Base-by-base conservation (phyloP, 441 rosid genomes). In the Mallotus repandus region DNA sequence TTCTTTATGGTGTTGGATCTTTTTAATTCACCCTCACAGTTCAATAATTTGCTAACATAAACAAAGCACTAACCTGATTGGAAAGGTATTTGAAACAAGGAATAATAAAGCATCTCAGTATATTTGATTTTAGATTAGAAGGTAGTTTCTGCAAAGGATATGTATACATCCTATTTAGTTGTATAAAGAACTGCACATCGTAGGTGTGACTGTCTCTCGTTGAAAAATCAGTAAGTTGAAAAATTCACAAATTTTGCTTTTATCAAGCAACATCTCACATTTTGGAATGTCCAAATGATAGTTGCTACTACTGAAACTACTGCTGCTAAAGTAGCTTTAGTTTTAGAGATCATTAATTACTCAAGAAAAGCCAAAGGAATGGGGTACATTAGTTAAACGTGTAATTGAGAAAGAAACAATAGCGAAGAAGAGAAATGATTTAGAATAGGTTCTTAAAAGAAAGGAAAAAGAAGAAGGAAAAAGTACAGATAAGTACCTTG, bases 41-140 rank as follows among this genome's bases (percentile, higher is more conserved):
- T 25, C 15, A 57, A 58, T 10, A 69, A 55, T 29, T 29, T 67
- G n/a, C 48, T 38, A 43, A 63, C 50, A 50, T 58, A 63, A 73
- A 38, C 49, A 59, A 67, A 64, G 38, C 9, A 69, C 66, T 58
- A 55, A 91, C 98, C 99, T 91, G 83, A 91, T 96, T 68, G 99
- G 98, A 79, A 93, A n/a, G 96, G 82, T 93, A 96, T 74, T 93
- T 90, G 86, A 96, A 96, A 75, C 98, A 96, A 60, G 99, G 98
- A 82, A 90, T 92, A 29, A 86, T 80, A 74, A 92, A 93, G 81
- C 96, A 96, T 85, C 94, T 86, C 98, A 96, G 87, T 74, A 93
- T 89, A 81, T 93, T 96, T 68, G 99, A 90, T 80, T 87, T 97
- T 3, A 97, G 90, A 83, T 90, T 96, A 57, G 89, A 84, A 11